Evolutionary conservation across 306 rosid species (phyloP), one percentile per base, ranked within the genome.

Genomic region (Hippophae tibetana): DNA sequence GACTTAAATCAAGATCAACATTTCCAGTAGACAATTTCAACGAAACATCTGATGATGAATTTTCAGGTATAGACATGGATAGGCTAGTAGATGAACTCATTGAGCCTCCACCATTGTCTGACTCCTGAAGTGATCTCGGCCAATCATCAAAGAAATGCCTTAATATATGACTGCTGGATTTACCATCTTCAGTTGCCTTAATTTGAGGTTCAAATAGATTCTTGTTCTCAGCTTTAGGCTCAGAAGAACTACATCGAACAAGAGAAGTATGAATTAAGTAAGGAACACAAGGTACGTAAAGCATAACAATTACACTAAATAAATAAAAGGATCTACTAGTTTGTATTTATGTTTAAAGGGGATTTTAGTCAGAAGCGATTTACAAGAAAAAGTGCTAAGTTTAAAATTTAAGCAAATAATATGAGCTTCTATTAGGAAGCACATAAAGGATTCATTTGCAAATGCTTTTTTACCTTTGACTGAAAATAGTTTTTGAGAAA

Each of bases 91-190:
- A 57, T 0, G 89, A 72, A 51, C 60, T 80, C 65, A 81, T 49
- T n/a, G 74, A 47, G 61, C 63, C 61, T 59, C 79, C 79, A 27
- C 52, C 68, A 26, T 74, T 72, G 62, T 80, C 83, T 11, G 87
- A 31, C 7, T 82, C 78, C 42, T 84, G 82, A 54, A 82, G 74
- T 26, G 95, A 79, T 72, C 94, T 54, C 1, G 99, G 94, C 97
- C 97, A 89, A 57, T 86, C 97, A 66, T 89, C 95, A n/a, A 93
- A 86, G 60, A 93, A 93, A 67, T 84, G 99, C 47, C 97, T 76
- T 70, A 93, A 74, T 47, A 93, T 72, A 52, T 82, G 86, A 53
- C 90, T 87, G 54, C 81, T 84, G 11, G 89, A 68, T 67, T 78
- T 77, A 2, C 68, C 81, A 53, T 74, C 75, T 52, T 73, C 81